Percentiles rank a stretch among this genome's conserved stretches.
Conservation (phyloP, 2,329 filamentous ascomycete species). For the Alternaria gansuensis region DNA sequence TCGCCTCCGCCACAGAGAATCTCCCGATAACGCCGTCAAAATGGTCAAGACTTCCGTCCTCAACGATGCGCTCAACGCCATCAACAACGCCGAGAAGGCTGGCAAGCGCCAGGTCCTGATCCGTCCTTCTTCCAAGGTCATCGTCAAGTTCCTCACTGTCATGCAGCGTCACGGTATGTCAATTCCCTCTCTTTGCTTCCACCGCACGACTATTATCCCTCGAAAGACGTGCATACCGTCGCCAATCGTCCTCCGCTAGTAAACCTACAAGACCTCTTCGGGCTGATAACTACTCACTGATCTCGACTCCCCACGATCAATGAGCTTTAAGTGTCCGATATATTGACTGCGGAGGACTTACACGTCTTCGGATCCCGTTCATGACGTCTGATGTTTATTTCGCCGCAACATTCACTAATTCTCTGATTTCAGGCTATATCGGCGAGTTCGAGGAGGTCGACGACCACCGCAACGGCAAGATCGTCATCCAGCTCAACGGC, state of each 20-base stretch:
- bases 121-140: slow-evolving; percentile 98
- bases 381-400: slow-evolving; percentile 94
- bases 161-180: slow-evolving; percentile 99
- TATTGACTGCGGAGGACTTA: slow-evolving; percentile 91
- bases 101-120: slow-evolving; percentile 99
- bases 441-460: slow-evolving; percentile 99
- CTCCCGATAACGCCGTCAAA: slow-evolving; percentile 75
- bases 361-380: slow-evolving; percentile 81
- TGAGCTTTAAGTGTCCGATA: slow-evolving; percentile 99
- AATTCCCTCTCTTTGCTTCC: slow-evolving; percentile 19
- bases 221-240: neutral
- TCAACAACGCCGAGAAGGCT: slow-evolving; percentile 99
- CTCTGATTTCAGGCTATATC: slow-evolving; percentile 79
- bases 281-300: slow-evolving; percentile 99
- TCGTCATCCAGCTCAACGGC: slow-evolving; percentile 99
- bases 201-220: neutral
- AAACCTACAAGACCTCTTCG: slow-evolving; percentile 64
- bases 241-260: slow-evolving; percentile 12
- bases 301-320: slow-evolving; percentile 84
- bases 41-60: slow-evolving; percentile 99
- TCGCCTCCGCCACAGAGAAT: slow-evolving; percentile 77
- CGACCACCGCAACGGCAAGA: slow-evolving; percentile 99
- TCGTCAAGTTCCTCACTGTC: slow-evolving; percentile 98
- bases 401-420: slow-evolving; percentile 82
- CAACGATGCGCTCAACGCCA: slow-evolving; percentile 97